These are phyloP conservation scores for Nemania bipapillata DNA, from an alignment of 2,329 filamentous ascomycete species.

Conservation along the genomic window DNA sequence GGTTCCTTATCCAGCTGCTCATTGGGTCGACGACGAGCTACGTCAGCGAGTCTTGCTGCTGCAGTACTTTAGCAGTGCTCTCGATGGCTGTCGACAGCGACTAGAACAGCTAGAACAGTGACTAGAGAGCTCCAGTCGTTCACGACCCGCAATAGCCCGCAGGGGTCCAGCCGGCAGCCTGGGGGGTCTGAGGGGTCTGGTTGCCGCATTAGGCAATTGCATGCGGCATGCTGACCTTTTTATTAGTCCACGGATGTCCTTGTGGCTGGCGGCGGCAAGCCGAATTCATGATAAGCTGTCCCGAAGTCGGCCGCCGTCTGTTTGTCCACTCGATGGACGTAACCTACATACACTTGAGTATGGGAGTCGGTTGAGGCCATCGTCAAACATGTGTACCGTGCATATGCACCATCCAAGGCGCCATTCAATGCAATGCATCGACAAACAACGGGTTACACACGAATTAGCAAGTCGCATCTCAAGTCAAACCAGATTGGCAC, in stretches of 20 bases:
- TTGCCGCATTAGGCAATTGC: conserved; percentile 34
- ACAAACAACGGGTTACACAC: conserved; percentile 14
- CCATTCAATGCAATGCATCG: too few relatives aligned
- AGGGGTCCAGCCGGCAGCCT: conserved; percentile 2
- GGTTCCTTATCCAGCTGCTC: conserved; percentile 29
- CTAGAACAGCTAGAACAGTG: background rate
- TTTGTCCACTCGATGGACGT: background rate
- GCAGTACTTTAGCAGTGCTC: too few relatives aligned
- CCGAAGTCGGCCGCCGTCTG: conserved; percentile 33
- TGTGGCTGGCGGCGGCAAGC: background rate
- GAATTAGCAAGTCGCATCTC: conserved; percentile 12
- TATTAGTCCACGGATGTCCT: conserved; percentile 27
- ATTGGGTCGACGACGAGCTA: conserved; percentile 31
- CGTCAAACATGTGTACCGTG: background rate
- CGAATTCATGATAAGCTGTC: conserved; percentile 16
- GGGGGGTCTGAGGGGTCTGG: too few relatives aligned
- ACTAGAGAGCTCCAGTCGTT: conserved; percentile 25
- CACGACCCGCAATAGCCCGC: conserved; percentile 15
- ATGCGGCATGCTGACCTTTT: conserved; percentile 30
- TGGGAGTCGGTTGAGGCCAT: background rate
- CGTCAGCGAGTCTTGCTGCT: conserved; percentile 34
- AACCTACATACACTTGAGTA: too few relatives aligned
- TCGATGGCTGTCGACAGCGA: too few relatives aligned
- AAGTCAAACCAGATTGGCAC: conserved; percentile 6
- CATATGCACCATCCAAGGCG: background rate